Evolutionary conservation across 306 rosid genomes (phyloP), one percentile per base, ranked within the genome.

Genomic region (Quercus parvula): DNA sequence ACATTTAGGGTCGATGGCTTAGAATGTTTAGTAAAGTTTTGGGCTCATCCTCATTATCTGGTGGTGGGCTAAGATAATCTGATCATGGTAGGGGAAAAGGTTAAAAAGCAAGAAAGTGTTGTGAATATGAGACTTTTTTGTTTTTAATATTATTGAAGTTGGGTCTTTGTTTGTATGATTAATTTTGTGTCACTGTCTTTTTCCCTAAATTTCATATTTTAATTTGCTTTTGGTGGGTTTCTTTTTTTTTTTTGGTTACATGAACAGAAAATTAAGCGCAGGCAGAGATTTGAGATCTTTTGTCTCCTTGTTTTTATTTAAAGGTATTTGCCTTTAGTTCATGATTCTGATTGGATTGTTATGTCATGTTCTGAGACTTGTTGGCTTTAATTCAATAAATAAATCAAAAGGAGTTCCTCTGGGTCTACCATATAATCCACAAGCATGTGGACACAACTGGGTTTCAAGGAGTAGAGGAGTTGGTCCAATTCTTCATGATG

Each of bases 1-100:
- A 70, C 90, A 90, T 79, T 70, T 92, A 24, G 89, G 79, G 54
- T 73, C 86, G 4, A 68, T 84, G 81, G 61, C 46, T 19, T 74
- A 82, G 83, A 74, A 66, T 14, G 51, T 1, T 62, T 27, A 18
- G 5, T 15, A 28, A 35, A 59, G 51, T 71, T 59, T 58, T 72
- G 33, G 18, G 12, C 4, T 71, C 27, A 52, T 75, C 59, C 28
- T 71, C 7, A 19, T 19, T 12, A 49, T 8, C 46, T 8, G 1
- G 46, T 9, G 49, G 71, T 0, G 24, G 51, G 51, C 71, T 46
- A 19, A 0, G 72, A 68, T 4, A 35, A 33, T 22, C 22, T 22
- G 22, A 22, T 22, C 22, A 22, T 2, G 71, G 51, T 6, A 18
- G 5, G 14, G 71, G 19, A 3, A 66, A 67, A 33, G 25, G 71